phyloP scores from a whole-genome alignment of 192 early-diverging fungal genomes.

The Umbelopsis ramanniana region DNA sequence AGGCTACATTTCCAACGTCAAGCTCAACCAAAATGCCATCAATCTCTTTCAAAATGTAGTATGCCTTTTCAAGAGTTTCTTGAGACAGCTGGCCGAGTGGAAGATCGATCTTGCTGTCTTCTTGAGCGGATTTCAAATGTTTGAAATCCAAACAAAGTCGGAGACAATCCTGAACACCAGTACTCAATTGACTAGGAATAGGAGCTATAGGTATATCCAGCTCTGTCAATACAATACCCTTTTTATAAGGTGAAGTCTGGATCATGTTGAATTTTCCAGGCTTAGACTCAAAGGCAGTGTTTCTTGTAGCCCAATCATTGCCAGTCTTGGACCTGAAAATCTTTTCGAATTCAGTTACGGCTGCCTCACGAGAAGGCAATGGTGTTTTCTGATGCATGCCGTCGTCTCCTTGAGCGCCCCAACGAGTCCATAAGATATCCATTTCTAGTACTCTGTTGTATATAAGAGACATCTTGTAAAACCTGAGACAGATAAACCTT shows the following conservation, averaged over 20 bases:
- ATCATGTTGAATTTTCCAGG: slow-evolving; percentile 48
- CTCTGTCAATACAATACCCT: slow-evolving; percentile 31
- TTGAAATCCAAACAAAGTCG: slow-evolving; percentile 72
- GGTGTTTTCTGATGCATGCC: slow-evolving; percentile 57
- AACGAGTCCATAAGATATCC: slow-evolving; percentile 68
- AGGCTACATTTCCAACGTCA: neutral
- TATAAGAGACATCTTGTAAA: slow-evolving; percentile 64
- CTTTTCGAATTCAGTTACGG: slow-evolving; percentile 56
- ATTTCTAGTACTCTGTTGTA: slow-evolving; percentile 47
- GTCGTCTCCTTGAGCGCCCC: slow-evolving; percentile 72
- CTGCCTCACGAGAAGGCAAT: slow-evolving; percentile 30
- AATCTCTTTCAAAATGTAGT: slow-evolving; percentile 61
- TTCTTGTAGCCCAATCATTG: slow-evolving; percentile 66
- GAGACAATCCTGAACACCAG: slow-evolving; percentile 61
- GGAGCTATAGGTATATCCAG: slow-evolving; percentile 30
- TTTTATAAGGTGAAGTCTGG: slow-evolving; percentile 21
- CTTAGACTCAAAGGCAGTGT: slow-evolving; percentile 51
- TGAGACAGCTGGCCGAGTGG: slow-evolving; percentile 79
- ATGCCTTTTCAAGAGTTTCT: slow-evolving; percentile 60
- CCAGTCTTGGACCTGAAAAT: slow-evolving; percentile 74
- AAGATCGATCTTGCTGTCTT: slow-evolving; percentile 74
- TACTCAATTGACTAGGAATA: slow-evolving; percentile 48
- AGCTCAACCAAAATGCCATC: slow-evolving; percentile 41
- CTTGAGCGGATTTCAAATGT: slow-evolving; percentile 52
- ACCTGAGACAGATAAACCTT: slow-evolving; percentile 13